Evolutionary conservation across 371 early-diverging fungal genomes (phyloP).

Genomic region (Nematocida sp.): DNA sequence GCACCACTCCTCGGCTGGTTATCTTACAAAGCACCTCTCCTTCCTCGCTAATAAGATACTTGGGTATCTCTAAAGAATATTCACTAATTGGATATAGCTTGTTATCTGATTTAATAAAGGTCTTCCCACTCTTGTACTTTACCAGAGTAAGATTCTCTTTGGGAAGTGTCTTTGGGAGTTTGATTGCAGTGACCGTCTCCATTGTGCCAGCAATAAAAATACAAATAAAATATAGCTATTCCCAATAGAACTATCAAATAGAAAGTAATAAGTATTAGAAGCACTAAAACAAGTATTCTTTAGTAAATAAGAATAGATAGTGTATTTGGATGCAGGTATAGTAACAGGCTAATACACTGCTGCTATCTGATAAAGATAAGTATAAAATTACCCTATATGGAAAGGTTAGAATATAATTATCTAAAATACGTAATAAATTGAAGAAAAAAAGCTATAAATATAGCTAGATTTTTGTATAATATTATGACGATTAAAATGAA

Average conservation of each 20-base stretch:
- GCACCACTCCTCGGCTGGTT: constrained; percentile 2
- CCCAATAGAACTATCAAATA: no score
- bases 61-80: constrained; percentile 27
- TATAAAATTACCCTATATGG: neutral
- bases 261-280: no score
- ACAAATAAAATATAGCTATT: no score
- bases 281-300: no score
- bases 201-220: neutral
- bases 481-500: neutral
- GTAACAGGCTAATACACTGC: no score
- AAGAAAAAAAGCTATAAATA: no score
- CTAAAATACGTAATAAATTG: neutral
- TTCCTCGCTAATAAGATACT: constrained; percentile 24
- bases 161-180: constrained; percentile 20
- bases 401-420: neutral
- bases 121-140: constrained; percentile 10
- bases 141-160: neutral
- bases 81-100: neutral
- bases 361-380: neutral
- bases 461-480: no score
- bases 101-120: neutral
- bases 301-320: no score
- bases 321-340: no score
- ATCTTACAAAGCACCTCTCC: constrained; percentile 1
- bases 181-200: constrained; percentile 16